Evolutionary conservation across 306 rosid species (phyloP).

Genomic region (Echinosophora koreensis): DNA sequence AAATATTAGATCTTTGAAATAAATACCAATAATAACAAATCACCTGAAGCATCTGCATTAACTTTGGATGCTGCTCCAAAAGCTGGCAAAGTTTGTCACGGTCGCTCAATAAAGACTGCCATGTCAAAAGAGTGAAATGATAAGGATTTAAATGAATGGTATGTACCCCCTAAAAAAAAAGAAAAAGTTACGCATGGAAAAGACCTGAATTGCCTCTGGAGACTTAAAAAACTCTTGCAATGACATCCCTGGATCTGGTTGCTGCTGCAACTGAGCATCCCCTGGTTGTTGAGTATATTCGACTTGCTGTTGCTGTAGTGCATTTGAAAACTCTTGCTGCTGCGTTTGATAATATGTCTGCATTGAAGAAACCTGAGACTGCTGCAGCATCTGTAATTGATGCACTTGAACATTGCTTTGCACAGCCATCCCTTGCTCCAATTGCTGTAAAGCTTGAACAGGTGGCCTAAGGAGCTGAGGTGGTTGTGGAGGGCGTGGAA

Average conservation of each 20-base stretch:
- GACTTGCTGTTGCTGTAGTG: conserved; percentile 64
- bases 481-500: conserved; percentile 94
- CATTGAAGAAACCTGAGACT: conserved; percentile 75
- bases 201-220: conserved; percentile 97
- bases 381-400: conserved; percentile 78
- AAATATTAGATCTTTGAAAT: conserved; percentile 22
- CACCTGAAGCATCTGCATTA: conserved; percentile 99
- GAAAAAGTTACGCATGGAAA: conserved; percentile 12
- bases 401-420: conserved; percentile 69
- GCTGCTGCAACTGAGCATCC: conserved; percentile 65
- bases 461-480: conserved; percentile 96
- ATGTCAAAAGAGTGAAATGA: conserved; percentile 45
- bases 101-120: conserved; percentile 91
- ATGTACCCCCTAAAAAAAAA: neutral
- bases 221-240: conserved; percentile 90
- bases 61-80: conserved; percentile 97
- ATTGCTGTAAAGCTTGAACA: conserved; percentile 72
- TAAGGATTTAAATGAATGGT: neutral
- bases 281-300: conserved; percentile 66
- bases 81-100: conserved; percentile 95
- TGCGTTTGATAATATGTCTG: conserved; percentile 73
- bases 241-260: conserved; percentile 79
- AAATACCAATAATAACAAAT: conserved; percentile 15
- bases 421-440: conserved; percentile 72
- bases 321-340: conserved; percentile 62